Base-by-base conservation (phyloP, 23 red algal species). In the Gracilaria caudata region DNA sequence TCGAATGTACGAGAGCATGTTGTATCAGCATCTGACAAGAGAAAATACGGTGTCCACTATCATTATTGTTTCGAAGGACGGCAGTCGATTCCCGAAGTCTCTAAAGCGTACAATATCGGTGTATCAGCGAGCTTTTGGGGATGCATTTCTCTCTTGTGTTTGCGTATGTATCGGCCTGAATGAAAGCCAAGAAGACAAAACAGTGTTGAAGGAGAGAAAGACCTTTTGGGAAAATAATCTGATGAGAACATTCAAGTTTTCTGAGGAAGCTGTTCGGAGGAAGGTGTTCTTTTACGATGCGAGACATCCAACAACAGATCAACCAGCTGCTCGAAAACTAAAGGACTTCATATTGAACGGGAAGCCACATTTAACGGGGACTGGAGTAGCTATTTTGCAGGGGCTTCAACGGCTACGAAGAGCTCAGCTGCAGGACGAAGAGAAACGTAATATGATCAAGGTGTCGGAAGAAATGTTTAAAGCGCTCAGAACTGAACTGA, bases 231-330 rank as follows among this genome's bases (percentile, higher is more conserved):
- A 32, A 65, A 30, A 7, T 29, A 34, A 65, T 4, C 23, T 65
- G 32, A 32, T 32, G 25, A 32, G 26, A 65, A 65, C 24, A 11
- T 65, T 32, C 32, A 65, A 61, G 14, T 65, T 65, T 23, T 65
- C 60, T 65, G 25, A 32, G 7, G 60, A 65, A 65, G 25, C 32
- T 65, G 26, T 35, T 32, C 25, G 60, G 5, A 7, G 32, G 11
- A 65, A 34, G 60, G 25, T 65, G 32, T 65, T 32, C 60, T 65
- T 65, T 23, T 65, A 65, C 23, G 32, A 65, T 65, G 60, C 60
- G 13, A 65, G 32, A 65, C 10, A 2, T 28, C 1, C 25, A 65
- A 32, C 1, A 7, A 9, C 13, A 9, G 51, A 19, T 19, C 60
- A 65, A 65, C 25, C 7, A 34, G 23, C 2, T 65, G 26, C 26